A percentile compares a stretch with the other conserved stretches of the same genome.
These are phyloP conservation scores for Zalaria obscura DNA, from an alignment of 2,329 filamentous ascomycete genomes.

Conservation along the genomic window DNA sequence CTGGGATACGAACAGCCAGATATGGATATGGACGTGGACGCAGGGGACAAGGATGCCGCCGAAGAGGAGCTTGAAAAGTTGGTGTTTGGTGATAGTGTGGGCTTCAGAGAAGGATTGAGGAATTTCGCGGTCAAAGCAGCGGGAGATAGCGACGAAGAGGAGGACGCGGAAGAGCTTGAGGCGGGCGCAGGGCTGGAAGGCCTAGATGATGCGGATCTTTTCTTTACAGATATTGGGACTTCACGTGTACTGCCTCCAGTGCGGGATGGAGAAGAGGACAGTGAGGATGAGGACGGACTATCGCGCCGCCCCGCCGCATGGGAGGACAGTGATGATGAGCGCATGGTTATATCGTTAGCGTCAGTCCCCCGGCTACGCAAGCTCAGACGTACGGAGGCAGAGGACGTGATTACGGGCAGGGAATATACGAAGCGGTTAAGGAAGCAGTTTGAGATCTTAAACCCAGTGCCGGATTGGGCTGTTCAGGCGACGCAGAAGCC, in stretches of 20 bases:
- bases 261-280: conserved; percentile 25
- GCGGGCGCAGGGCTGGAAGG: conserved; percentile 36
- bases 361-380: conserved; percentile 65
- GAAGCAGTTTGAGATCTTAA: conserved; percentile 50
- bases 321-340: conserved; percentile 94
- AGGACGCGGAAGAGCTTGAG: conserved; percentile 25
- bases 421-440: conserved; percentile 74
- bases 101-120: conserved; percentile 64
- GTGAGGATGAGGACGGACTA: conserved; percentile 22
- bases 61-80: conserved; percentile 66
- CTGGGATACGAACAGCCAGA: neutral
- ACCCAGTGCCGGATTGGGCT: conserved; percentile 50
- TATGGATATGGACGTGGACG: conserved; percentile 8
- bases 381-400: conserved; percentile 62
- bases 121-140: conserved; percentile 26
- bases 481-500: conserved; percentile 25
- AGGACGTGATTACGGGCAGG: conserved; percentile 73
- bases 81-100: conserved; percentile 76
- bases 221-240: conserved; percentile 62
- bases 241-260: conserved; percentile 18
- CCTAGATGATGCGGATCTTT: conserved; percentile 62
- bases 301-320: conserved; percentile 48
- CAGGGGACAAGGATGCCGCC: conserved; percentile 58
- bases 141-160: conserved; percentile 31
- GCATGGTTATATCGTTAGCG: conserved; percentile 69